phyloP scores from a whole-genome alignment of 1,284 basidiomycete species.

The Cryptococcus hybrid region DNA sequence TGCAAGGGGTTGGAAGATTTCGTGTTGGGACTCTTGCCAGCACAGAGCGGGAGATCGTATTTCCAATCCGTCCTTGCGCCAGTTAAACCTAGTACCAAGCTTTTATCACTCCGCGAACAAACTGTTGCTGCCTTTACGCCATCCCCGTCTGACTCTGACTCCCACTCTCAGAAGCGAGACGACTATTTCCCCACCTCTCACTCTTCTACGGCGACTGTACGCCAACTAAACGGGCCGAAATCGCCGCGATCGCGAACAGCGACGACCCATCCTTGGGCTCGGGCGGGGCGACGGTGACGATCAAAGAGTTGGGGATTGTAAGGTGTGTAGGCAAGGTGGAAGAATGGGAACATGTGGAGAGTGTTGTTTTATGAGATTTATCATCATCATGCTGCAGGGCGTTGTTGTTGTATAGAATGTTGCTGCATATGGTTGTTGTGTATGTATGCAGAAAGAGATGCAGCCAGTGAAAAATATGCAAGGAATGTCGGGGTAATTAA shows the following conservation, averaged over 20 bases:
- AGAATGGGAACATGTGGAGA: constrained; percentile 3
- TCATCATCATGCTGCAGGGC: too few species aligned
- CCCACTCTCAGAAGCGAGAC: too few species aligned
- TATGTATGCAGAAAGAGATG: too few species aligned
- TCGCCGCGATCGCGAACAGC: constrained; percentile 15
- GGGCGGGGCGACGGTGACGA: constrained; percentile 2
- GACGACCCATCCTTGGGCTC: not conserved
- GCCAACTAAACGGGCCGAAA: constrained; percentile 16
- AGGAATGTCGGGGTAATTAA: too few species aligned
- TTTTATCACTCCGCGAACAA: constrained; percentile 19
- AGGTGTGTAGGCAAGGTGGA: constrained; percentile 10
- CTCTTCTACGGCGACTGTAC: constrained; percentile 34
- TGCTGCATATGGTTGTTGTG: too few species aligned
- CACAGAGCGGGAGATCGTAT: constrained; percentile 29
- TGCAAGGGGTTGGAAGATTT: too few species aligned
- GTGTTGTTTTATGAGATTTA: too few species aligned
- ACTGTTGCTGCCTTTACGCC: constrained; percentile 10
- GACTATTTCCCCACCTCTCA: constrained; percentile 38
- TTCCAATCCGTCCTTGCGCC: constrained; percentile 40
- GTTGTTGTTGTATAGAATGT: too few species aligned
- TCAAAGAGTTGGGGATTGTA: constrained; percentile 11
- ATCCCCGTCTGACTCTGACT: too few species aligned
- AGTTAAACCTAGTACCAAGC: constrained; percentile 11
- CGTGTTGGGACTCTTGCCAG: constrained; percentile 10
- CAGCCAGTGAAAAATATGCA: too few species aligned